Evolutionary conservation across 164 flowering plant species (phyloP), one percentile per base, ranked within the genome.

Genomic region (Stephania japonica): DNA sequence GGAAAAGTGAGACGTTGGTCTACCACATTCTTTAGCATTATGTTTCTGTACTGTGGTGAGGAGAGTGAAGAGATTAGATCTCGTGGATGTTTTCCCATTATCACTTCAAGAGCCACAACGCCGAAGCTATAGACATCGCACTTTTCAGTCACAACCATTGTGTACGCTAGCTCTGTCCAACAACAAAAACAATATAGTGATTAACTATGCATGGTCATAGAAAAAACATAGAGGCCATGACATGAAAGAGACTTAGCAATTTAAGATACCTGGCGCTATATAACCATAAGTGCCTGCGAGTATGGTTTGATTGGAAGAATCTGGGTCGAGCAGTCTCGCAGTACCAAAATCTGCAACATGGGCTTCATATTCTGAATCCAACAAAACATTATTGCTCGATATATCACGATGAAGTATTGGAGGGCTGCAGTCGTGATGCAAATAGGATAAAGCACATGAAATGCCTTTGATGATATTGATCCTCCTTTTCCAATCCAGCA

Each of bases 341-440:
- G 65, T 63, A 21, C 65, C 65, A 63, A 63, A 63, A 26, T 63
- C 65, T 7, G 65, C 4, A 16, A 63, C 18, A 14, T 26, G 65
- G 18, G 25, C 65, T 26, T 63, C 65, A 63, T 63, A 63, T 6
- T 63, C 65, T 63, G 19, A 14, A 63, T 63, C 23, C 19, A 63
- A 63, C 4, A 63, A 63, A 63, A 63, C 25, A 63, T 63, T 63
- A 26, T 63, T 63, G 65, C 65, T 63, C 9, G 65, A 63, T 63
- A 63, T 4, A 63, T 63, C 8, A n/a, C 19, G 65, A 63, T 63
- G 65, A 63, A 63, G 6, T 63, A 63, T 63, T 5, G 12, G 23
- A 14, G 23, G 65, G 6, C 8, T n/a, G 23, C 12, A 63, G 25
- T 63, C 65, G 25, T 63, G 65, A n/a, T 63, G 65, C 18, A 63